Percentiles rank a stretch among this genome's conserved stretches.
Evolutionary conservation across 257 asterid species (phyloP).

Genomic region (Coffea eugenioides): DNA sequence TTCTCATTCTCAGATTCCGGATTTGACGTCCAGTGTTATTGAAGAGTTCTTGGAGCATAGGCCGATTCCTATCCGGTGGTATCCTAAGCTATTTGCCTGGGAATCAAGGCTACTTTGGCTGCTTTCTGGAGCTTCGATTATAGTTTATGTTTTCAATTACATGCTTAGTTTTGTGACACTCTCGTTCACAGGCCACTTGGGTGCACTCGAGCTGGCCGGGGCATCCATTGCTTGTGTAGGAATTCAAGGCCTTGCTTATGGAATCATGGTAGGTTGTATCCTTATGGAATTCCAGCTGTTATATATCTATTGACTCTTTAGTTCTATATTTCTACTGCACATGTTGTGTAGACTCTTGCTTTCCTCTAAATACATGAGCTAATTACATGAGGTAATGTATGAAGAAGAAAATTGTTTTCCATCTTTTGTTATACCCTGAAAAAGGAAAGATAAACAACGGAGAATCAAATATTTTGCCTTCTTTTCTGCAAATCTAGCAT

Average conservation of each 20-base stretch:
- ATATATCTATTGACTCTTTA: too few species aligned
- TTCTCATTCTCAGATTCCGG: slow-evolving; percentile 9
- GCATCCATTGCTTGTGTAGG: slow-evolving; percentile 38
- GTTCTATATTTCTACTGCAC: too few species aligned
- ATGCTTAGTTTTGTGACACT: slow-evolving; percentile 31
- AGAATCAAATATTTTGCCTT: too few species aligned
- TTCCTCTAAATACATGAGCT: too few species aligned
- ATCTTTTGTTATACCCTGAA: too few species aligned
- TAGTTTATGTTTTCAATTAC: slow-evolving; percentile 24
- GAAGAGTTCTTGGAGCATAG: slow-evolving; percentile 24
- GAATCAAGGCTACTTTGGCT: slow-evolving; percentile 34
- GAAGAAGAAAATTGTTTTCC: too few species aligned
- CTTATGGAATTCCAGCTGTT: background rate
- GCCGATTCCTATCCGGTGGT: slow-evolving; percentile 19
- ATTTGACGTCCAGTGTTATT: slow-evolving; percentile 15
- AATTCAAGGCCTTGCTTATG: slow-evolving; percentile 38
- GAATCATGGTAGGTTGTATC: slow-evolving; percentile 27
- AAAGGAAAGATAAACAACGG: too few species aligned
- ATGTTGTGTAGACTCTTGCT: too few species aligned
- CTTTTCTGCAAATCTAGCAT: too few species aligned
- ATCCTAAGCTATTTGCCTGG: slow-evolving; percentile 28
- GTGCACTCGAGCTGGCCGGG: slow-evolving; percentile 31
- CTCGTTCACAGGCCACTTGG: slow-evolving; percentile 28
- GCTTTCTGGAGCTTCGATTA: slow-evolving; percentile 31
- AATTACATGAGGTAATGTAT: too few species aligned